A percentile compares a stretch with the other conserved stretches of the same genome.
Conservation (phyloP, 208 protist genomes). For the Sergeia podlipaevii region DNA sequence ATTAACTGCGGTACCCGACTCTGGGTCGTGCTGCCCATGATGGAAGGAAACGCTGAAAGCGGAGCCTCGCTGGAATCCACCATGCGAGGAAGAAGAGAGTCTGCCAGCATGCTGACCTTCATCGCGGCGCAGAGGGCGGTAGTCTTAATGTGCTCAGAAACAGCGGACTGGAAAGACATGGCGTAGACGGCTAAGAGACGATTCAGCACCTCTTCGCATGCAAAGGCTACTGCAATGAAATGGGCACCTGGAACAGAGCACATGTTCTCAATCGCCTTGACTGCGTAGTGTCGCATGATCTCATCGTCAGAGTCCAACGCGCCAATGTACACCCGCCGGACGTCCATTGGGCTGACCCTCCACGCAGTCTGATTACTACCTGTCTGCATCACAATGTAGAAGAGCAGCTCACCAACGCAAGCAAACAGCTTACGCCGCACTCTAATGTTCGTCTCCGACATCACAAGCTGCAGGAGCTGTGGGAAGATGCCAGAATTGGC, state of each 20-base stretch:
- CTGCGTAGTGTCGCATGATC: constrained; percentile 84
- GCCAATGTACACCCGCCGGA: constrained; percentile 38
- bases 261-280: constrained; percentile 90
- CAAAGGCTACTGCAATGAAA: constrained; percentile 49
- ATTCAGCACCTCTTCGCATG: constrained; percentile 44
- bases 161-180: constrained; percentile 26
- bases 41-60: constrained; percentile 29
- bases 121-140: constrained; percentile 76
- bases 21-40: constrained; percentile 33
- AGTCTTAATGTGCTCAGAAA: constrained; percentile 78
- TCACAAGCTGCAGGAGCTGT: constrained; percentile 47
- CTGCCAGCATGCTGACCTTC: constrained; percentile 64
- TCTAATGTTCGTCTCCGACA: constrained; percentile 40
- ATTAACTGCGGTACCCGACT: constrained; percentile 70
- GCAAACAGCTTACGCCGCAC: constrained; percentile 76
- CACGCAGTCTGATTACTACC: constrained; percentile 56
- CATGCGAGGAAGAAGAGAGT: constrained; percentile 53
- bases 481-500: constrained; percentile 60
- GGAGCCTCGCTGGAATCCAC: constrained; percentile 49
- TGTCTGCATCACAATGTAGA: constrained; percentile 83
- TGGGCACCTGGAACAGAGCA: constrained; percentile 50
- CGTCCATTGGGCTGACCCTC: constrained; percentile 33
- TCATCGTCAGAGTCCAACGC: constrained; percentile 70
- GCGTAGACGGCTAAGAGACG: constrained; percentile 64
- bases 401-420: constrained; percentile 87